These are phyloP conservation scores for Lenwebbia sp. DNA, from an alignment of 345 rosid species.

Conservation along the genomic window DNA sequence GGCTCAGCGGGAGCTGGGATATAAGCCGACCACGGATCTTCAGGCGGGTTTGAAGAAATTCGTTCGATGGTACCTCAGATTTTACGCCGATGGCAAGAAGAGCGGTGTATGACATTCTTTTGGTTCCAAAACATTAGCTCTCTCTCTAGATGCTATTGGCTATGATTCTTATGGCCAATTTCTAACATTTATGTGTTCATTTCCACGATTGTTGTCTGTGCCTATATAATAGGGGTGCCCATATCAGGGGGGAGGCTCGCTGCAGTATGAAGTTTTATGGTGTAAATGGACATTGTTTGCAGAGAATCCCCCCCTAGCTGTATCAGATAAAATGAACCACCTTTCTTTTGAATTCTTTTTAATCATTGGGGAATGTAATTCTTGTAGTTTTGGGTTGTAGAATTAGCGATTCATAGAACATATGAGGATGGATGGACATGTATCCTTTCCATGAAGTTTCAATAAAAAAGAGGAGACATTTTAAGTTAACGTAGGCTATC, in stretches of 20 bases:
- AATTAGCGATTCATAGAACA: conserved; percentile 27
- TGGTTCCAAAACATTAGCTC: conserved; percentile 14
- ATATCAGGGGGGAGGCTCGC: neutral
- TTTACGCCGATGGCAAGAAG: conserved; percentile 47
- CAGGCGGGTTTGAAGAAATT: conserved; percentile 87
- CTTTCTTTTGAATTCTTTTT: conserved; percentile 7
- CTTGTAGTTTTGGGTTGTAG: conserved; percentile 35
- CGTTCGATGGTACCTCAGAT: conserved; percentile 77
- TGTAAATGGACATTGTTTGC: conserved; percentile 19
- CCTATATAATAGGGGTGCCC: neutral
- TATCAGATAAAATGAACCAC: conserved; percentile 8
- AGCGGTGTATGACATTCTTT: conserved; percentile 39
- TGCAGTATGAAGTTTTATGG: conserved; percentile 22
- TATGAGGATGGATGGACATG: conserved; percentile 33
- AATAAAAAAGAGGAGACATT: conserved; percentile 19
- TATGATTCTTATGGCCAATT: conserved; percentile 35
- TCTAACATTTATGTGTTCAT: conserved; percentile 23
- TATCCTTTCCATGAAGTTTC: conserved; percentile 24
- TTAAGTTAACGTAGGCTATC: conserved; percentile 3
- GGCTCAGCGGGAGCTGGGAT: conserved; percentile 71
- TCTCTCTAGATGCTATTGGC: conserved; percentile 27
- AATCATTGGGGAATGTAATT: conserved; percentile 24
- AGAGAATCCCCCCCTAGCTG: conserved; percentile 6
- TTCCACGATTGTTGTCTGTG: conserved; percentile 9
- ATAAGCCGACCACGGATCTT: conserved; percentile 82